Evolutionary conservation across 345 rosid genomes (phyloP), one percentile per base, ranked within the genome.

Genomic region (Bretschneidera sinensis): DNA sequence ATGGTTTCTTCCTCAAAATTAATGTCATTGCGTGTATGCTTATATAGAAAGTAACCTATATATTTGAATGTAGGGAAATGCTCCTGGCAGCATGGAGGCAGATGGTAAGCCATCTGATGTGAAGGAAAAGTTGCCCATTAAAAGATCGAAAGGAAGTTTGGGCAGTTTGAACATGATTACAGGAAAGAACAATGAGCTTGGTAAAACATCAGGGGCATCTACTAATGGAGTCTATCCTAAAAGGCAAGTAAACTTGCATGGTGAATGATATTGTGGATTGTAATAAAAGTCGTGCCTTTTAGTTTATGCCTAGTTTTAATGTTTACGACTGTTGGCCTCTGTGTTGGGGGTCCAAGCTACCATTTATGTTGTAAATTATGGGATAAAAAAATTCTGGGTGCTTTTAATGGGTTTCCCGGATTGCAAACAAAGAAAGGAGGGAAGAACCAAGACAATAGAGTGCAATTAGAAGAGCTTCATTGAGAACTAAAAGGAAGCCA

Each of bases 81-180:
- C 89, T 67, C 84, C 92, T 45, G 85, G 88, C 24, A 75, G 72
- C 68, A 69, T 72, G 54, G 98, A 92, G 67, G 74, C 80, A 51
- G 97, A 89, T 73, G 81, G 83, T 54, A 94, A 81, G 72, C 89
- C 85, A 59, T 68, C 96, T 73, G 95, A 90, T 45, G 82, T 52
- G 59, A 94, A 94, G 79, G 99, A 94, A 78, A 94, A 94, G 61
- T 73, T 94, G 76, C 96, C 99, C 48, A 86, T 90, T 70, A 94
- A 94, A 84, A 88, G 99, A 78, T 94, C 99, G 17, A 88, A 83
- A 80, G 99, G 95, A 78, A 90, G 99, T 73, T 78, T 94, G 78
- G 97, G 99, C 63, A 94, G 97, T 75, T 74, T 94, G 78, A 94
- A 81, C 75, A 82, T 86, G 92, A 90, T 88, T 60, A 88, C 88